phyloP scores from a whole-genome alignment of 257 asterid genomes.

The Orobanche coerulescens region DNA sequence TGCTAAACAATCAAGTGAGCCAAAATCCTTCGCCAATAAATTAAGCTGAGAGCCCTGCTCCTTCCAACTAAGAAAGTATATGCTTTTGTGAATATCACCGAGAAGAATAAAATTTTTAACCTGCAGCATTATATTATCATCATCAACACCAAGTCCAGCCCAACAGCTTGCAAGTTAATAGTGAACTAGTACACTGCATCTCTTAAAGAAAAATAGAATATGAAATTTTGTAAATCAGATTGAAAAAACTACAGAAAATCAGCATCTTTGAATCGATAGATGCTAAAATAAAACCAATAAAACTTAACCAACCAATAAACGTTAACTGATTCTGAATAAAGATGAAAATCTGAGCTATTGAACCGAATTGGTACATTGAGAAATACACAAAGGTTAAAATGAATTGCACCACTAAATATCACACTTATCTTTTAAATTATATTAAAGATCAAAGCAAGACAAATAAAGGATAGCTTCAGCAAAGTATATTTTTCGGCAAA shows the following conservation, averaged over 20 bases:
- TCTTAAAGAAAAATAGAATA: neutral
- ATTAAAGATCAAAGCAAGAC: neutral
- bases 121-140: constrained; percentile 38
- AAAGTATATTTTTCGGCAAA: neutral
- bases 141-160: constrained; percentile 12
- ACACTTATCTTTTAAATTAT: neutral
- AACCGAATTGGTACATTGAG: neutral
- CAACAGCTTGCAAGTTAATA: constrained; percentile 5
- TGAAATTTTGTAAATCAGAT: neutral
- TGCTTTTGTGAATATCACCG: constrained; percentile 95
- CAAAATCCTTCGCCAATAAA: constrained; percentile 91
- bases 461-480: neutral
- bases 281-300: neutral
- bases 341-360: constrained; percentile 1
- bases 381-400: neutral
- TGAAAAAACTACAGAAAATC: constrained; percentile 6
- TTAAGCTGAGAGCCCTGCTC: constrained; percentile 90
- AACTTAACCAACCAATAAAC: neutral
- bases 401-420: neutral
- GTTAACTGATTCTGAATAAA: constrained; percentile 6
- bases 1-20: constrained; percentile 65
- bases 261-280: neutral
- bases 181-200: neutral
- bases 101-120: constrained; percentile 92
- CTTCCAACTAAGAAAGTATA: constrained; percentile 95